A percentile compares a stretch with the other conserved stretches of the same genome.
phyloP scores from a whole-genome alignment of 495 filamentous ascomycete species.

The Penicillium tannophilum region DNA sequence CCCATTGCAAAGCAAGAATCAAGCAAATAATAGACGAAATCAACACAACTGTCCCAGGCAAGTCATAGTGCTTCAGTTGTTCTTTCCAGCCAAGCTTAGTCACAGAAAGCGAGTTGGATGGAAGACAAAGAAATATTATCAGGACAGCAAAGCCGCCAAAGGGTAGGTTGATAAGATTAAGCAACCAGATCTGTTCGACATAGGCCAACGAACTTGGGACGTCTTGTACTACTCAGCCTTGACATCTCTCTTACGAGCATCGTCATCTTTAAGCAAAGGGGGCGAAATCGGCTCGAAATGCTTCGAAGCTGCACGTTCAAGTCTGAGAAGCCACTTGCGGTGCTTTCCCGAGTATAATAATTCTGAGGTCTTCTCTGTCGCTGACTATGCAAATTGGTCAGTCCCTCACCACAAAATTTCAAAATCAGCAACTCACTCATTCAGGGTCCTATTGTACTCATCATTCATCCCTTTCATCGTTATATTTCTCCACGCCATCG shows the following conservation, averaged over 20 bases:
- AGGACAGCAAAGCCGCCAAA: constrained; percentile 50
- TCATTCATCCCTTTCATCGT: constrained; percentile 31
- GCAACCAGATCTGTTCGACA: constrained; percentile 7
- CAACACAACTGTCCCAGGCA: constrained; percentile 32
- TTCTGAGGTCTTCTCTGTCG: constrained; percentile 10
- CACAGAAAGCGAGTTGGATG: background rate
- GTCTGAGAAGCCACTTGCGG: constrained; percentile 21
- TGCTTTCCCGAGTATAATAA: constrained; percentile 17
- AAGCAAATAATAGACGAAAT: constrained; percentile 38
- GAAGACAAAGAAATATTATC: constrained; percentile 12
- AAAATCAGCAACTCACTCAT: background rate
- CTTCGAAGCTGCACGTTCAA: constrained; percentile 21
- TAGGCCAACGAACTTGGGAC: constrained; percentile 18
- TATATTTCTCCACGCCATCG: constrained; percentile 29
- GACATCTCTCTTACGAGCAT: constrained; percentile 17
- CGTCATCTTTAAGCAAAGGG: constrained; percentile 7
- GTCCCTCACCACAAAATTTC: background rate
- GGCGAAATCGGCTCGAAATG: constrained; percentile 21
- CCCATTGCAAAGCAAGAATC: constrained; percentile 46
- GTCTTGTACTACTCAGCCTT: constrained; percentile 22
- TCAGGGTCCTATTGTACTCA: constrained; percentile 24
- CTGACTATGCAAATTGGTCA: constrained; percentile 34
- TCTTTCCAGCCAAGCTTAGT: background rate
- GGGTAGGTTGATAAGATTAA: constrained; percentile 49
- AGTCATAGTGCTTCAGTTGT: constrained; percentile 30